These are phyloP conservation scores for Ophioceras dolichostomum DNA, from an alignment of 2,329 filamentous ascomycete species.

Conservation along the genomic window DNA sequence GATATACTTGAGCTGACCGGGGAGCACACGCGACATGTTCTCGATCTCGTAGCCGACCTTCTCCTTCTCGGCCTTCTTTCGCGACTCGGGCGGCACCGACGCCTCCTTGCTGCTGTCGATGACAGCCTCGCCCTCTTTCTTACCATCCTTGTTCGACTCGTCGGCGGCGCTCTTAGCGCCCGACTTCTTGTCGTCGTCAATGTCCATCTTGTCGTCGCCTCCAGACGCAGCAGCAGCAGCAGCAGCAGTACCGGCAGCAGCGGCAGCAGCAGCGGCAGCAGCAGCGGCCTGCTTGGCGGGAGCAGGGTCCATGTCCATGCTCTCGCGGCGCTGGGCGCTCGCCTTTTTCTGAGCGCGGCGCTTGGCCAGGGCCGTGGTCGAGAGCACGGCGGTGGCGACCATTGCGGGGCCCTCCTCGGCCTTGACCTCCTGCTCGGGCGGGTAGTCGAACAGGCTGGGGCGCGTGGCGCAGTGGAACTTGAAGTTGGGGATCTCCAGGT, in stretches of 20 bases:
- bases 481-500: slow-evolving; percentile 86
- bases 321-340: slow-evolving; percentile 75
- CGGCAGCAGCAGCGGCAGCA: slow-evolving; percentile 21
- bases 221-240: slow-evolving; percentile 17
- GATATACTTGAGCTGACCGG: slow-evolving; percentile 87
- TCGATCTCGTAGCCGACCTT: slow-evolving; percentile 93
- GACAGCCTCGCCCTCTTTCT: slow-evolving; percentile 40
- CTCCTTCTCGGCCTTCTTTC: slow-evolving; percentile 91
- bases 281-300: slow-evolving; percentile 23
- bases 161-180: slow-evolving; percentile 38
- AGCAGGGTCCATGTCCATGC: slow-evolving; percentile 79
- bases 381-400: slow-evolving; percentile 90
- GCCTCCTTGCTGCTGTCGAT: slow-evolving; percentile 43
- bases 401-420: slow-evolving; percentile 84
- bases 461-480: slow-evolving; percentile 93
- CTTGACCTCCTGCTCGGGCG: slow-evolving; percentile 92
- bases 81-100: slow-evolving; percentile 41
- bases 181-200: slow-evolving; percentile 53
- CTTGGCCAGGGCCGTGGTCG: slow-evolving; percentile 94
- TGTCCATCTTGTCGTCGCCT: slow-evolving; percentile 76
- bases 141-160: too few species aligned
- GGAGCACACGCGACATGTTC: slow-evolving; percentile 93
- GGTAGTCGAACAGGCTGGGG: slow-evolving; percentile 94
- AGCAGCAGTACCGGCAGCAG: slow-evolving; percentile 17
- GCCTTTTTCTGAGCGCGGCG: slow-evolving; percentile 91